Conservation (phyloP, 78 protist species). For the Andalucia godoyi region DNA sequence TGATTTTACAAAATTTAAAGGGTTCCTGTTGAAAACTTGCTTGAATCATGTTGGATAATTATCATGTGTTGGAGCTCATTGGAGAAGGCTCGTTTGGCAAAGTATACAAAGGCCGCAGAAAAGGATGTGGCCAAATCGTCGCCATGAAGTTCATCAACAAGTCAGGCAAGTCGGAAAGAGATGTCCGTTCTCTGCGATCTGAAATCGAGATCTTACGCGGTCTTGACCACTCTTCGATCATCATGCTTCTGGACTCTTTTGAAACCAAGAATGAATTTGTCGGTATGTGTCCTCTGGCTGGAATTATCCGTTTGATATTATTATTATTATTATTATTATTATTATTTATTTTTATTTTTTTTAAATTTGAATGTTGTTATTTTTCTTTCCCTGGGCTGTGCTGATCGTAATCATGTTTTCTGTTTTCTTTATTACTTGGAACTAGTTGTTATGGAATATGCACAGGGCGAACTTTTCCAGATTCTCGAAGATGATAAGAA, state of each 20-base stretch:
- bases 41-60: too few species aligned
- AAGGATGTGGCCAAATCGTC: constrained; percentile 43
- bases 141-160: constrained; percentile 71
- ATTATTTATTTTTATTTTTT: too few species aligned
- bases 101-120: constrained; percentile 60
- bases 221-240: constrained; percentile 68
- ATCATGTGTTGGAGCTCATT: constrained; percentile 43
- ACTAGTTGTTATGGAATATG: constrained; percentile 13
- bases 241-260: constrained; percentile 53
- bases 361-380: background rate
- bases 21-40: too few species aligned
- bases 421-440: background rate
- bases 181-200: constrained; percentile 33
- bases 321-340: background rate
- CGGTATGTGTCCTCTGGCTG: background rate
- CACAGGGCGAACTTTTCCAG: constrained; percentile 61
- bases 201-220: constrained; percentile 57
- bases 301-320: background rate
- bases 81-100: constrained; percentile 86
- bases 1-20: too few species aligned
- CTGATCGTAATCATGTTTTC: background rate
- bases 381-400: background rate
- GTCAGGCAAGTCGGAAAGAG: constrained; percentile 53
- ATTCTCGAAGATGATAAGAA: constrained; percentile 50
- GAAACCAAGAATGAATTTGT: constrained; percentile 54